Conservation (phyloP, 1,284 basidiomycete species). For the Polyporus tsugae region DNA sequence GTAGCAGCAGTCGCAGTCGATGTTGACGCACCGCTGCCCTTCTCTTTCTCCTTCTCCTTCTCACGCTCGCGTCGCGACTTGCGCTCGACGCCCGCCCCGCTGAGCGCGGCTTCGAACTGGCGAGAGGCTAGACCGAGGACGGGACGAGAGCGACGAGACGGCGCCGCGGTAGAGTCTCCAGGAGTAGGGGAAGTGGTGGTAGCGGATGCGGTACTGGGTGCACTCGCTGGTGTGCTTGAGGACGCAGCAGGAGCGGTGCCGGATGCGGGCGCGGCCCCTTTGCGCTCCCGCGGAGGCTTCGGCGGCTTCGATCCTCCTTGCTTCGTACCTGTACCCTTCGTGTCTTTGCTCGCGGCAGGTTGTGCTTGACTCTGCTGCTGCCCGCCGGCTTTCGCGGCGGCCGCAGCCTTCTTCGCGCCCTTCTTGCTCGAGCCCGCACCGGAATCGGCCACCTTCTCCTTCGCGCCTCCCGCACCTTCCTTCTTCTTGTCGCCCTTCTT, state of each 20-base stretch:
- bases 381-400: constrained; percentile 37
- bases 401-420: constrained; percentile 50
- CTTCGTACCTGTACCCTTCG: constrained; percentile 30
- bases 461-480: constrained; percentile 42
- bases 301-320: constrained; percentile 23
- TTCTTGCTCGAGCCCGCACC: constrained; percentile 45
- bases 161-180: constrained; percentile 16
- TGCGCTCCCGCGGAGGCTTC: constrained; percentile 28
- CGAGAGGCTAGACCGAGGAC: constrained; percentile 66
- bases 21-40: constrained; percentile 26
- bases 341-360: constrained; percentile 28
- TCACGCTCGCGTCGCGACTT: constrained; percentile 41
- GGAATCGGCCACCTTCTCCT: constrained; percentile 30
- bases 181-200: constrained; percentile 22
- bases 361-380: constrained; percentile 24
- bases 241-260: constrained; percentile 29
- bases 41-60: constrained; percentile 34
- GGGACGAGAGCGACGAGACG: constrained; percentile 57
- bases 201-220: constrained; percentile 14
- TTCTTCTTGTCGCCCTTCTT: constrained; percentile 66
- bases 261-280: constrained; percentile 23
- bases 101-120: constrained; percentile 72
- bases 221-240: constrained; percentile 13
- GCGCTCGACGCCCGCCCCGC: constrained; percentile 55
- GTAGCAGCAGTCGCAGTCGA: constrained; percentile 6